Evolutionary conservation across 306 rosid genomes (phyloP), one percentile per base, ranked within the genome.

Genomic region (Inga leiocalycina): DNA sequence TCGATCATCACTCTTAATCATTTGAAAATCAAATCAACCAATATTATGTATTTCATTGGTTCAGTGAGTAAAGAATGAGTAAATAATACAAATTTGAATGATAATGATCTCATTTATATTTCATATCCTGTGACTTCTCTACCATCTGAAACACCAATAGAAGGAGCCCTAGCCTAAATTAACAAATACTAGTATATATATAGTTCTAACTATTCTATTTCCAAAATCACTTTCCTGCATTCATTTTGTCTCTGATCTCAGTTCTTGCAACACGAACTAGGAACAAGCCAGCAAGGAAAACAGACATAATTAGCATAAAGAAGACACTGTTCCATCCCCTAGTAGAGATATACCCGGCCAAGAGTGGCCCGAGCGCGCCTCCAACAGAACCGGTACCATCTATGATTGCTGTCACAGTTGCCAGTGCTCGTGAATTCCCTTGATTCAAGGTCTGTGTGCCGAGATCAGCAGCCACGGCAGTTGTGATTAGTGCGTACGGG

Each of bases 391-490:
- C 93, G 24, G 93, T 92, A 6, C 96, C 96, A 81, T 92, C 93
- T 64, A 92, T 90, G 48, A 92, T 92, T 12, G 96, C 92, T n/a
- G 90, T 90, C 37, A 92, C 93, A 4, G 96, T 92, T 17, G 96
- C 96, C 59, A 90, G 79, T 37, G 92, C 93, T 0, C 92, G 87
- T 27, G 75, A 79, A 22, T 79, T 67, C 79, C 91, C 90, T 41
- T 71, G 59, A 48, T 84, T 77, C 72, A 22, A 24, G 66, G 83
- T 80, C 84, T 90, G 93, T 2, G 92, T 92, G 14, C 93, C 92
- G 10, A 90, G 93, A 87, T 92, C 98, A 39, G 98, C 88, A 39
- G 98, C 97, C 74, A 97, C 99, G 13, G 98, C 98, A 27, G 97
- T 97, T 35, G 98, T 89, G 69, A 97, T 94, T 22, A 97, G 92